Evolutionary conservation across 2,329 filamentous ascomycete species (phyloP).

Genomic region (Lasiodiplodia citricola): DNA sequence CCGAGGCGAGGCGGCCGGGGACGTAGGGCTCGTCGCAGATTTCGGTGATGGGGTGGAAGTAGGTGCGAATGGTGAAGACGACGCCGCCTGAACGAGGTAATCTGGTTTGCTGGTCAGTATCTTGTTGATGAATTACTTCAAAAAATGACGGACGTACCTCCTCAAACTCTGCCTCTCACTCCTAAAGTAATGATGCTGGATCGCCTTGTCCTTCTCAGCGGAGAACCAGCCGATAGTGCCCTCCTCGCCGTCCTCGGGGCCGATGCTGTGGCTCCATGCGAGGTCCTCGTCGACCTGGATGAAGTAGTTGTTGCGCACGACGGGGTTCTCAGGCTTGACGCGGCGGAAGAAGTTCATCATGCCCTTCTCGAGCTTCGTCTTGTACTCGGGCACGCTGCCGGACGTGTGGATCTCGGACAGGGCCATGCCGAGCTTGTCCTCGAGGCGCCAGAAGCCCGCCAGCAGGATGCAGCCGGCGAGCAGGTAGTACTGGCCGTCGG

Average conservation of each 20-base stretch:
- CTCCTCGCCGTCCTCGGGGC: slow-evolving; percentile 66
- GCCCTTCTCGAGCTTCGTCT: slow-evolving; percentile 73
- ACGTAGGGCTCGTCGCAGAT: slow-evolving; percentile 76
- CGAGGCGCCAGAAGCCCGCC: slow-evolving; percentile 81
- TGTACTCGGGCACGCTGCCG: slow-evolving; percentile 75
- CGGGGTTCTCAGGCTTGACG: slow-evolving; percentile 69
- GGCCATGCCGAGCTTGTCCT: slow-evolving; percentile 81
- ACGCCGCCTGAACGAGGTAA: slow-evolving; percentile 54
- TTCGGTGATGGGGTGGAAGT: slow-evolving; percentile 74
- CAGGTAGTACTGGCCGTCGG: slow-evolving; percentile 81
- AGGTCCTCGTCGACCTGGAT: slow-evolving; percentile 82
- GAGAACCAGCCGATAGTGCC: slow-evolving; percentile 71
- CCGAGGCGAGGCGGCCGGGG: slow-evolving; percentile 77
- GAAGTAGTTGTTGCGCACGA: slow-evolving; percentile 82
- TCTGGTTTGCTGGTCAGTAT: slow-evolving; percentile 30
- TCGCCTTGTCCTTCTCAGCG: slow-evolving; percentile 73
- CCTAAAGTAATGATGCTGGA: slow-evolving; percentile 77
- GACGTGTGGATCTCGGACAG: slow-evolving; percentile 80
- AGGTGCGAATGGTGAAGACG: slow-evolving; percentile 80
- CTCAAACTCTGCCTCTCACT: slow-evolving; percentile 75
- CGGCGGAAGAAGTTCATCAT: slow-evolving; percentile 84
- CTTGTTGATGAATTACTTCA: neutral
- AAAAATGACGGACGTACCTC: slow-evolving; percentile 46
- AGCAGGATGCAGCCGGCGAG: slow-evolving; percentile 77
- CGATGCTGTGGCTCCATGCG: slow-evolving; percentile 78